Evolutionary conservation across 148 eudicot genomes (phyloP), one percentile per base, ranked within the genome.

Genomic region (Camellia granthamiana): DNA sequence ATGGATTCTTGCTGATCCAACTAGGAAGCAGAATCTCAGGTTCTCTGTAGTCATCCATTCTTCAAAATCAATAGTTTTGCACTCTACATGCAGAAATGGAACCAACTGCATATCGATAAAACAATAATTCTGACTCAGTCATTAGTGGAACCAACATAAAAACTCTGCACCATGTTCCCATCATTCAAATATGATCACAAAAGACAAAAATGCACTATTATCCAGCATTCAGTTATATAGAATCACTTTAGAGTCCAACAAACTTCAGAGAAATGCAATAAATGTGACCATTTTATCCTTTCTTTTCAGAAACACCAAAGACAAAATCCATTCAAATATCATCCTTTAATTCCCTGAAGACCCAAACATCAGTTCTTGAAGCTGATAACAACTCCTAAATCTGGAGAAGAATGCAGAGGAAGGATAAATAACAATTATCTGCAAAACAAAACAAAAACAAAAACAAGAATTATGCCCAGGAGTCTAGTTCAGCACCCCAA

Each of bases 21-120:
- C 84, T 84, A 13, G 83, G 81, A 73, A 85, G 85, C 83, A 87
- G 80, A 71, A 81, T 77, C 75, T 89, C 95, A n/a, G 90, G 77
- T 81, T 84, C 91, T 80, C 81, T 80, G 49, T 86, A 79, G 78
- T 91, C 99, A 80, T 92, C 97, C 99, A 96, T 93, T 72, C 43
- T 60, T 78, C 16, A 81, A 79, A 42, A 70, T 69, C 16, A 54
- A 67, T 13, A 0, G 56, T n/a, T 74, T 67, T 42, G 68, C 68
- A 70, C 58, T 75, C 72, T 72, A 68, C 78, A 68, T 78, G 42
- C 70, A 74, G 11, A 49, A 30, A 77, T 64, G 43, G 43, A 74
- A 76, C 74, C 60, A 38, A 56, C 19, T 42, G 58, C 23, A 42
- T 43, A 19, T 56, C 11, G 56, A 18, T 3, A 7, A 59, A 42